Percentiles rank a stretch among this genome's conserved stretches.
These are phyloP conservation scores for Xylariomycetidae sp. DNA, from an alignment of 2,329 filamentous ascomycete genomes.

Conservation along the genomic window DNA sequence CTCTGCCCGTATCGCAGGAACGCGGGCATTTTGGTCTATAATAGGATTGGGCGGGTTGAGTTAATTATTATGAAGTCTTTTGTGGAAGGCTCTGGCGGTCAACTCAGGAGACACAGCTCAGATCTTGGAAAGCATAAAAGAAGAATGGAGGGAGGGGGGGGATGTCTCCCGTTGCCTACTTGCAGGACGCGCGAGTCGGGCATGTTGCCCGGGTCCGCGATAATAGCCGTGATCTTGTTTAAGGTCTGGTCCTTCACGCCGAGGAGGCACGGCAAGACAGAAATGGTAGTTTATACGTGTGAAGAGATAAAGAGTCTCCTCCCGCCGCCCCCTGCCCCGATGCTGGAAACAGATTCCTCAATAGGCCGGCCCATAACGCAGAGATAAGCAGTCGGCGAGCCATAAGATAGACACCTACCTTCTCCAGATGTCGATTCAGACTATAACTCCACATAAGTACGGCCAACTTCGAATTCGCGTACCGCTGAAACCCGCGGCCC, in stretches of 20 bases:
- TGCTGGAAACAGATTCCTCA: neutral
- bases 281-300: neutral
- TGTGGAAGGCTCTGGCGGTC: too few species aligned
- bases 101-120: too few species aligned
- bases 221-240: slow-evolving; percentile 23
- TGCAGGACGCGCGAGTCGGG: slow-evolving; percentile 32
- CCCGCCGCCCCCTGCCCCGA: neutral
- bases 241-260: slow-evolving; percentile 22
- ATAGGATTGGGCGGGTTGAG: too few species aligned
- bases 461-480: slow-evolving; percentile 37
- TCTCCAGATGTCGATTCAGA: slow-evolving; percentile 29
- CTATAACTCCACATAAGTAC: slow-evolving; percentile 36
- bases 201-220: slow-evolving; percentile 26
- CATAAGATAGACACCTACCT: slow-evolving; percentile 10
- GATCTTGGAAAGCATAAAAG: too few species aligned
- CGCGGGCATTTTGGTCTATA: slow-evolving; percentile 29
- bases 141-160: too few species aligned
- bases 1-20: slow-evolving; percentile 20
- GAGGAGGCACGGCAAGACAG: neutral
- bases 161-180: too few species aligned
- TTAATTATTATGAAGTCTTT: too few species aligned
- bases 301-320: too few species aligned
- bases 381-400: neutral
- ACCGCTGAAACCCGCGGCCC: slow-evolving; percentile 38
- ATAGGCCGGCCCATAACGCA: neutral